Evolutionary conservation across 257 asterid species (phyloP).

Genomic region (Ophiorrhiza pumila): DNA sequence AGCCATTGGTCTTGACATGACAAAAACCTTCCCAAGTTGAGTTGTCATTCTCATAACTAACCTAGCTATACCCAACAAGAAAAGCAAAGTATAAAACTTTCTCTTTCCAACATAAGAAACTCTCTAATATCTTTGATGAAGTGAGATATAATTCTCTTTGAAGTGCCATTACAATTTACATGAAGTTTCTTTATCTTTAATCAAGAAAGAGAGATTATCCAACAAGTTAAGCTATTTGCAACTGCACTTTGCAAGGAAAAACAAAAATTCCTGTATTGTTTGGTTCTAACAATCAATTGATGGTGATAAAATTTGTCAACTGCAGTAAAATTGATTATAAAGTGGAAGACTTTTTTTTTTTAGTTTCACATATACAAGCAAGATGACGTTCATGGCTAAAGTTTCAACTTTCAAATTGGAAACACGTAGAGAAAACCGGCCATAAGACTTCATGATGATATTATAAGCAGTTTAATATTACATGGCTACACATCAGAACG

Average conservation of each 20-base stretch:
- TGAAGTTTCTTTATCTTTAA: too few relatives aligned
- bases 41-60: background rate
- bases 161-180: too few relatives aligned
- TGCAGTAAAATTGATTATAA: background rate
- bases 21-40: background rate
- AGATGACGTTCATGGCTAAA: background rate
- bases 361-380: background rate
- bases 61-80: background rate
- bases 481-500: conserved; percentile 28
- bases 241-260: background rate
- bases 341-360: background rate
- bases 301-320: background rate
- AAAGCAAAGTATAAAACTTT: background rate
- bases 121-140: background rate
- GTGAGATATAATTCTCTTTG: background rate
- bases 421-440: conserved; percentile 11
- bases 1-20: background rate
- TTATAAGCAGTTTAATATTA: conserved; percentile 1
- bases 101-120: background rate
- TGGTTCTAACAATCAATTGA: background rate
- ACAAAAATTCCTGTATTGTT: background rate
- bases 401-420: background rate
- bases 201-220: background rate
- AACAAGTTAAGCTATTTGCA: background rate
- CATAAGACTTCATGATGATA: background rate